Evolutionary conservation across 1,139 yeast species (phyloP).

Genomic region (Hyphopichia pseudoburtonii): DNA sequence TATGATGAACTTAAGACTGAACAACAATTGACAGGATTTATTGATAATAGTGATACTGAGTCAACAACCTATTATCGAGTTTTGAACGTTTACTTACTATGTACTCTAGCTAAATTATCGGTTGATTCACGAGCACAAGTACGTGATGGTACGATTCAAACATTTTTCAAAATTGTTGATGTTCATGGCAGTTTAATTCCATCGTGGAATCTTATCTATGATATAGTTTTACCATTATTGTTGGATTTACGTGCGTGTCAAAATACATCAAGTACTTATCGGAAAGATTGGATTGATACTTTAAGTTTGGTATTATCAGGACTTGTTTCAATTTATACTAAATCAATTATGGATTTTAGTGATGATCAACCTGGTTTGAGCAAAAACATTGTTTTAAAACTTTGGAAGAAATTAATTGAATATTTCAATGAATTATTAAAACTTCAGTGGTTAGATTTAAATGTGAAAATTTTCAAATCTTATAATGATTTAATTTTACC

Average conservation of each 20-base stretch:
- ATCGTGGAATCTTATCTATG: constrained; percentile 56
- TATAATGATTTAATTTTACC: constrained; percentile 46
- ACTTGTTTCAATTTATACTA: constrained; percentile 49
- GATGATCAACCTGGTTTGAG: constrained; percentile 10
- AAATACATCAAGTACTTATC: constrained; percentile 11
- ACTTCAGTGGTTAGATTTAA: constrained; percentile 47
- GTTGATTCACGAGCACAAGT: constrained; percentile 73
- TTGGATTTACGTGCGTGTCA: constrained; percentile 18
- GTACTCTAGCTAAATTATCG: constrained; percentile 61
- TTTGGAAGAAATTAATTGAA: constrained; percentile 54
- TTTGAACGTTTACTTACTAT: constrained; percentile 66
- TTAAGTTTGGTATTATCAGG: constrained; percentile 60
- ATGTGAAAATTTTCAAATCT: constrained; percentile 52
- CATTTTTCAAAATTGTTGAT: constrained; percentile 80
- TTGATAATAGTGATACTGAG: constrained; percentile 18
- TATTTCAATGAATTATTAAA: constrained; percentile 43
- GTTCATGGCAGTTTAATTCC: constrained; percentile 63
- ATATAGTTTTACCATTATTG: constrained; percentile 45
- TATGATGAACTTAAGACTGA: constrained; percentile 13
- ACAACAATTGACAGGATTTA: constrained; percentile 18
- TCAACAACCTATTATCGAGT: constrained; percentile 21
- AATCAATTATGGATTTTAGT: constrained; percentile 37
- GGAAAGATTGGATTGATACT: constrained; percentile 56
- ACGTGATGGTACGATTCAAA: constrained; percentile 84
- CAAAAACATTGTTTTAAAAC: constrained; percentile 19